Percentiles rank a stretch among this genome's conserved stretches.
Evolutionary conservation across 176 grass and related monocot species (phyloP).

Genomic region (Carex cristatella): DNA sequence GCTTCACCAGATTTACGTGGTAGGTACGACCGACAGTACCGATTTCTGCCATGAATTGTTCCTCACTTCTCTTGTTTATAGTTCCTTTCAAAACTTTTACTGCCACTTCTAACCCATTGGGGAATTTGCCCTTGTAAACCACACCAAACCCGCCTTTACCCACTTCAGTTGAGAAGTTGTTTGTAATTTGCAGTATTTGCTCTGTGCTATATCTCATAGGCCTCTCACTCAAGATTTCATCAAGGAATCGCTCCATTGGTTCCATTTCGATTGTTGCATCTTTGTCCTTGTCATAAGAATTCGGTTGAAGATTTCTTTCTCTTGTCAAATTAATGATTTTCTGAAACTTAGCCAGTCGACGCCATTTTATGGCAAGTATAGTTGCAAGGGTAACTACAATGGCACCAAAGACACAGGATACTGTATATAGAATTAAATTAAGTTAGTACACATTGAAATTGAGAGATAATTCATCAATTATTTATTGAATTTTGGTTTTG

Average conservation of each 20-base stretch:
- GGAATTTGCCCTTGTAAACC: slow-evolving; percentile 49
- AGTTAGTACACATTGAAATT: neutral
- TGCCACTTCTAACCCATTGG: slow-evolving; percentile 38
- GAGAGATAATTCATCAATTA: neutral
- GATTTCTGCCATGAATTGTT: slow-evolving; percentile 74
- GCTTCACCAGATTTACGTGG: slow-evolving; percentile 63
- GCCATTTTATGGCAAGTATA: neutral
- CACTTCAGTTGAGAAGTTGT: slow-evolving; percentile 28
- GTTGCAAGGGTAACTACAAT: neutral
- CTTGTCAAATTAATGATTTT: neutral
- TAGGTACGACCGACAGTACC: slow-evolving; percentile 60
- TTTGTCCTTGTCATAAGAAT: neutral
- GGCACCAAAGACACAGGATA: neutral
- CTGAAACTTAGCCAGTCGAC: neutral
- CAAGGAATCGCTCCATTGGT: slow-evolving; percentile 40
- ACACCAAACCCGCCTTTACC: slow-evolving; percentile 64
- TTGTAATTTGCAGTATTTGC: slow-evolving; percentile 36
- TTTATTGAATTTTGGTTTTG: neutral
- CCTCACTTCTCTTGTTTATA: slow-evolving; percentile 41
- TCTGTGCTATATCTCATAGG: slow-evolving; percentile 42
- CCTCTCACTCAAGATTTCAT: slow-evolving; percentile 51
- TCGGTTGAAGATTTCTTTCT: neutral
- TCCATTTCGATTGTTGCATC: slow-evolving; percentile 44
- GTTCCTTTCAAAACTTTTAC: slow-evolving; percentile 50
- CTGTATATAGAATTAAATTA: neutral